Evolutionary conservation across 768 basidiomycete genomes (phyloP), one percentile per base, ranked within the genome.

Genomic region (Amanita rubescens): DNA sequence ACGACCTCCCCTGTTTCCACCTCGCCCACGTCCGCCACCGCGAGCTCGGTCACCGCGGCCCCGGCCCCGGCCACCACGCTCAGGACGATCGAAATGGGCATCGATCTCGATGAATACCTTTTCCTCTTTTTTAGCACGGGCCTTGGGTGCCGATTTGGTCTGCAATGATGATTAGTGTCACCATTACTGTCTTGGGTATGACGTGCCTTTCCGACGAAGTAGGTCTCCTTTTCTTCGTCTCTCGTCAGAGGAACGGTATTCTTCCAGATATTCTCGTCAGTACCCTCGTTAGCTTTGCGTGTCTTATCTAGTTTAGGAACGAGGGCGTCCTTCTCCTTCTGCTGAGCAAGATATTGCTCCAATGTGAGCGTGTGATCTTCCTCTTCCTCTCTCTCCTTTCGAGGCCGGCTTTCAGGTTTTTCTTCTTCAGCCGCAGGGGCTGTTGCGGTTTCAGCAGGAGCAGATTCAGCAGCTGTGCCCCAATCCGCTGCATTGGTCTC

Each of bases 41-140:
- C 78, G 60, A 30, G 52, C 55, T 47, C 61, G 55, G 30, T 64
- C 63, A 19, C 63, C 61, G 12, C 57, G 44, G 17, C 53, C 53
- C 15, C 53, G 75, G 25, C 85, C 75, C 56, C 79, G 78, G 24
- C 80, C 79, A 55, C 81, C 80, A 58, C 87, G 81, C n/a, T 75
- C 67, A 51, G 91, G 91, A 59, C 86, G 85, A 41, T 92, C 86
- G 67, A 93, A 94, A 62, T 80, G 88, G 52, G 84, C 89, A 14
- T 96, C 92, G 67, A 97, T 90, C 65, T 95, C 93, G 64, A 98
- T 76, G 73, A 77, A 90, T 61, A 92, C 81, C 70, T 95, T 96
- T 69, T 92, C 90, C 62, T 90, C 85, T 75, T 91, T 92, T 76
- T 90, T 86, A 56, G 80, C 56, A 56, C 82, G 82, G 44, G 75